Base-by-base conservation (phyloP, 371 early-diverging fungal genomes). In the Mucor saturninus region DNA sequence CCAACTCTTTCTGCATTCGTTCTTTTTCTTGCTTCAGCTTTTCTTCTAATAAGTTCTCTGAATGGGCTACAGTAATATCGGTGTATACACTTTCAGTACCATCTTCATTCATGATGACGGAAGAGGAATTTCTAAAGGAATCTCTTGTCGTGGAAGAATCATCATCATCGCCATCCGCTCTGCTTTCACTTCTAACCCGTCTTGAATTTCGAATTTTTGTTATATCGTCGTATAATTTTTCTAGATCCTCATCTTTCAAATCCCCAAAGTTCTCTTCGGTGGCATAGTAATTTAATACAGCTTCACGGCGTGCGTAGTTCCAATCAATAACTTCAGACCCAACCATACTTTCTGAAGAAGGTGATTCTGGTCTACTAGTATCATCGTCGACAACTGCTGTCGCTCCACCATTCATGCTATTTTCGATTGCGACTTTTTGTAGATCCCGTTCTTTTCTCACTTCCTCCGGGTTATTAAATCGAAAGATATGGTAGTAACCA, bases 401-500 rank as follows among this genome's bases (percentile, higher is more conserved):
- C 1, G 57, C 11, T n/a, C 29, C 37, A 13, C 58, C 64, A 26
- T 61, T 48, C 62, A 68, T 64, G 30, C 59, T 59, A 21, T 65
- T 68, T 13, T 55, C 71, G 29, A 68, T 68, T 0, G 67, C 75
- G 5, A 65, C 58, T 56, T 73, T 73, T 54, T 75, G 76, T 7
- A 78, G 68, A 50, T 83, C 86, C 8, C 91, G 77, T 58, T 93
- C 93, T 28, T 83, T 80, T 11, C 92, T 85, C 4, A 87, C 93
- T 71, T 94, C 93, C 61, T 87, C 91, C 2, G 96, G 96, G 67
- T 96, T 85, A 57, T 90, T 92, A 68, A 95, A 93, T 2, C 94
- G 80, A 61, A 94, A 96, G 3, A 93, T 86, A 66, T 91, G 93
- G 53, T 87, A 81, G 28, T 87, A 86, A 8, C 95, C 95, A n/a